Evolutionary conservation across 2,329 filamentous ascomycete species (phyloP).

Genomic region (Epichloe hybrida): DNA sequence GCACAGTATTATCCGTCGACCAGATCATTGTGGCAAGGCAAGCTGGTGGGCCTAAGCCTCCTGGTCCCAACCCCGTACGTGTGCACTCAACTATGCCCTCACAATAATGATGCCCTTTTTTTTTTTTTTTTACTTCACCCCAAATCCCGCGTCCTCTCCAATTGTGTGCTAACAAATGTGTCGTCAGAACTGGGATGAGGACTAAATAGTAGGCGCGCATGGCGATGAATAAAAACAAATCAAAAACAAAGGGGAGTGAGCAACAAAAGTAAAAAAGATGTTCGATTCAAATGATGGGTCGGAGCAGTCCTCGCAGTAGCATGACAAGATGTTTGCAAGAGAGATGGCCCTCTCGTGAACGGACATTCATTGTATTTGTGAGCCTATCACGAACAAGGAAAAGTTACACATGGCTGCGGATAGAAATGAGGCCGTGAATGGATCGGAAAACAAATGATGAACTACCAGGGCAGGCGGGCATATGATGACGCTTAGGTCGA

Average conservation of each 20-base stretch:
- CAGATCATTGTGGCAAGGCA: constrained; percentile 98
- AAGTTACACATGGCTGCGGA: not conserved
- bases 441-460: too few species aligned
- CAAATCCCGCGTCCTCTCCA: too few species aligned
- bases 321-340: too few species aligned
- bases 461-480: too few species aligned
- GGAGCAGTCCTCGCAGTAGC: too few species aligned
- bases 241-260: not conserved
- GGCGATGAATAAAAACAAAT: not conserved
- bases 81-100: not conserved
- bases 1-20: constrained; percentile 90
- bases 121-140: too few species aligned
- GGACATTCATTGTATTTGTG: not conserved
- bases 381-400: not conserved
- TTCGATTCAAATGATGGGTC: not conserved
- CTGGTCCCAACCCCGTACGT: constrained; percentile 69
- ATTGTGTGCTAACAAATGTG: not conserved
- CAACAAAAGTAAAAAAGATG: too few species aligned
- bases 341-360: too few species aligned
- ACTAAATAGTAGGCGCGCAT: constrained; percentile 28
- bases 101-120: too few species aligned
- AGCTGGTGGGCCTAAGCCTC: constrained; percentile 93
- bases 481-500: too few species aligned
- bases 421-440: too few species aligned
- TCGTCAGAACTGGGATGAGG: constrained; percentile 47